Evolutionary conservation across 805 yeast species (phyloP), one percentile per base, ranked within the genome.

Genomic region (Naumovozyma baii): DNA sequence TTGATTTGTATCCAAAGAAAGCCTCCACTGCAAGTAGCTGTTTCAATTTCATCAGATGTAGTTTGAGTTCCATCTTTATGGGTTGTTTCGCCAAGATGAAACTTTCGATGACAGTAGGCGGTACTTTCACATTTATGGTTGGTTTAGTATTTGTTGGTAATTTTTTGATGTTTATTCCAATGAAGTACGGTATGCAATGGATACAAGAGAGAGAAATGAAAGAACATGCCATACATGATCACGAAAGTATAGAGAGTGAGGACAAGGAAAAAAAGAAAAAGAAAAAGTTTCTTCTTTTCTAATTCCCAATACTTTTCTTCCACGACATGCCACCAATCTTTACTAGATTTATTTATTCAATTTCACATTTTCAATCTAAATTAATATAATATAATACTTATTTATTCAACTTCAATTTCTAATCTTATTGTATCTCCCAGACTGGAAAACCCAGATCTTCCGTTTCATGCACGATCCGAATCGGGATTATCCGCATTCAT

Each of bases 21-120:
- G 72, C 86, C 0, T 84, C 92, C 0, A 74, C 88, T 2, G 79
- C 88, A 5, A 70, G 83, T 2, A 80, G 92, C 19, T 68, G 80
- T 39, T 70, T 79, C 50, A 85, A 86, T 51, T 65, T 86, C 31
- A 69, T 77, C 14, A 64, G 95, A 48, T 86, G 95, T 53, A 65
- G 74, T 10, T 51, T 75, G 39, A 80, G 79, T 41, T 90, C 94
- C 0, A 69, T 74, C 2, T 78, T 80, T 38, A 69, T 80, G 40
- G 90, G 86, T 2, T 79, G 78, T 5, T 65, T 84, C 14, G 70
- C 78, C 5, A 68, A 64, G 37, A 80, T 85, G 87, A 68, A 69
- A 26, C 38, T 38, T 1, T 45, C 67, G 1, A 65, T 86, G 72
- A 74, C 78, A 0, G 58, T 75, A 4, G 95, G 95, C 1, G 92